phyloP scores from a whole-genome alignment of 78 protist species.

The Dictyostelium discoideum region dicty_2.7 NC_007091.3:2557001-2557500 shows the following conservation, averaged over 20 bases:
- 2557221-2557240: slow-evolving; percentile 16
- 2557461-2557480: slow-evolving; percentile 29
- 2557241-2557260: slow-evolving; percentile 39
- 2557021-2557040: slow-evolving; percentile 31
- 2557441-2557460: slow-evolving; percentile 19
- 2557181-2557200: slow-evolving; percentile 12
- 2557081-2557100: slow-evolving; percentile 5
- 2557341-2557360: slow-evolving; percentile 12
- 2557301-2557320: slow-evolving; percentile 11
- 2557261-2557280: slow-evolving; percentile 46
- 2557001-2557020: background rate
- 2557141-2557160: slow-evolving; percentile 22
- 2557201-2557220: slow-evolving; percentile 20
- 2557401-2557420: slow-evolving; percentile 39
- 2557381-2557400: slow-evolving; percentile 33
- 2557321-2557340: slow-evolving; percentile 26
- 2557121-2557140: slow-evolving; percentile 3
- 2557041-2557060: slow-evolving; percentile 52
- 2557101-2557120: slow-evolving; percentile 25
- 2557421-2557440: background rate
- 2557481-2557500: slow-evolving; percentile 34
- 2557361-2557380: background rate
- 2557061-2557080: slow-evolving; percentile 38
- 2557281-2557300: slow-evolving; percentile 31
- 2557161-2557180: slow-evolving; percentile 10